A percentile compares a stretch with the other conserved stretches of the same genome.
Evolutionary conservation across 805 yeast species (phyloP).

Genomic region (Kuraishia piskuri): DNA sequence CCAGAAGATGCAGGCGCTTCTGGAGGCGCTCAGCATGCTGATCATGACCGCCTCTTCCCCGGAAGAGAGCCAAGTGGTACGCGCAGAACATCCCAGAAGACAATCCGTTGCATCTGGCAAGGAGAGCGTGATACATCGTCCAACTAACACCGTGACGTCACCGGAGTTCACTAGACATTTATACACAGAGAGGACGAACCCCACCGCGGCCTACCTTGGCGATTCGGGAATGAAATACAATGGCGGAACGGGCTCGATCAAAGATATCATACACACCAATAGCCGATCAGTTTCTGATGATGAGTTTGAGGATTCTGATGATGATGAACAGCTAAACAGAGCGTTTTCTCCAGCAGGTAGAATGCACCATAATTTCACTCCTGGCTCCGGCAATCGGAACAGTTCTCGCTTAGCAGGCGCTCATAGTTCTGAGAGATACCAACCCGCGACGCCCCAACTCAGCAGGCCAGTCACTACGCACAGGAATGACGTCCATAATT

Average conservation of each 20-base stretch:
- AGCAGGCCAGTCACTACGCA: background rate
- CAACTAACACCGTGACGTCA: background rate
- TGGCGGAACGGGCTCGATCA: background rate
- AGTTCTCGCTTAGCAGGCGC: background rate
- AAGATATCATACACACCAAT: background rate
- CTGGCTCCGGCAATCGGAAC: background rate
- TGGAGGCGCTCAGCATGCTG: conserved; percentile 22
- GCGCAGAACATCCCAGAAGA: background rate
- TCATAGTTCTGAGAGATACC: background rate
- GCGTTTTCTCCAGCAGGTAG: background rate
- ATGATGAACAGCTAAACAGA: conserved; percentile 2
- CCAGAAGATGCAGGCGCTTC: conserved; percentile 23
- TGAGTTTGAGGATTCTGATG: background rate
- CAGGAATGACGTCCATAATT: background rate
- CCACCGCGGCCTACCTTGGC: background rate
- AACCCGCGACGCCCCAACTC: background rate
- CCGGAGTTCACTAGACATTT: background rate
- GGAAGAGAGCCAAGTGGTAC: background rate
- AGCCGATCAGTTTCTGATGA: background rate
- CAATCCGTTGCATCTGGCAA: background rate
- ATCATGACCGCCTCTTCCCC: conserved; percentile 14
- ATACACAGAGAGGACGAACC: background rate
- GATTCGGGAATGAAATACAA: background rate
- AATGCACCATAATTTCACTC: background rate
- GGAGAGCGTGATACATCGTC: background rate